phyloP scores from a whole-genome alignment of 2,329 filamentous ascomycete species.

The Hypoxylon sp. region DNA sequence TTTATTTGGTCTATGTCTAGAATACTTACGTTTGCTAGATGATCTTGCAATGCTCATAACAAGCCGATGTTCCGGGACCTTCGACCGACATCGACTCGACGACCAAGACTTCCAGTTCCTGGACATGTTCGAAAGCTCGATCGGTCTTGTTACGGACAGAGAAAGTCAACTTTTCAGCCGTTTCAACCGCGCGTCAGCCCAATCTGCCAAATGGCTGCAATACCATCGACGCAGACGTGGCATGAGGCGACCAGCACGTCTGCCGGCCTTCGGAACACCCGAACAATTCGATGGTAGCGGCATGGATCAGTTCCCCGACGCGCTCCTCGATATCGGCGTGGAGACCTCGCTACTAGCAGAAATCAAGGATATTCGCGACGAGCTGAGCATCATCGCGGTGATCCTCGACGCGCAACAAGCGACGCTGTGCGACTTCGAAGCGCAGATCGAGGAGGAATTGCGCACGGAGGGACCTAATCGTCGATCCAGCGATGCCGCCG shows the following conservation, averaged over 20 bases:
- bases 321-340: conserved; percentile 65
- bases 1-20: background rate
- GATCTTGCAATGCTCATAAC: conserved; percentile 70
- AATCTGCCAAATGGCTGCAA: conserved; percentile 62
- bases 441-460: conserved; percentile 51
- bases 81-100: conserved; percentile 65
- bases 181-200: conserved; percentile 66
- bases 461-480: conserved; percentile 37
- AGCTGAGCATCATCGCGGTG: conserved; percentile 68
- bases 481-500: conserved; percentile 40
- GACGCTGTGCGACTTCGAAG: conserved; percentile 57
- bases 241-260: conserved; percentile 26
- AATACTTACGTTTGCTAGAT: conserved; percentile 43
- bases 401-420: conserved; percentile 59
- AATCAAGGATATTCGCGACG: conserved; percentile 73
- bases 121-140: conserved; percentile 73
- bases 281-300: conserved; percentile 43
- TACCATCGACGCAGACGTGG: conserved; percentile 45
- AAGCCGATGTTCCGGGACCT: conserved; percentile 66
- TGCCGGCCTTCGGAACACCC: conserved; percentile 22
- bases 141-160: conserved; percentile 61
- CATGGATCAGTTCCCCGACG: conserved; percentile 57
- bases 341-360: conserved; percentile 70
- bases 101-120: conserved; percentile 70
- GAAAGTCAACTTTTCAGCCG: conserved; percentile 67